Evolutionary conservation across 768 basidiomycete species (phyloP).

Genomic region (Lyophyllum decastes): DNA sequence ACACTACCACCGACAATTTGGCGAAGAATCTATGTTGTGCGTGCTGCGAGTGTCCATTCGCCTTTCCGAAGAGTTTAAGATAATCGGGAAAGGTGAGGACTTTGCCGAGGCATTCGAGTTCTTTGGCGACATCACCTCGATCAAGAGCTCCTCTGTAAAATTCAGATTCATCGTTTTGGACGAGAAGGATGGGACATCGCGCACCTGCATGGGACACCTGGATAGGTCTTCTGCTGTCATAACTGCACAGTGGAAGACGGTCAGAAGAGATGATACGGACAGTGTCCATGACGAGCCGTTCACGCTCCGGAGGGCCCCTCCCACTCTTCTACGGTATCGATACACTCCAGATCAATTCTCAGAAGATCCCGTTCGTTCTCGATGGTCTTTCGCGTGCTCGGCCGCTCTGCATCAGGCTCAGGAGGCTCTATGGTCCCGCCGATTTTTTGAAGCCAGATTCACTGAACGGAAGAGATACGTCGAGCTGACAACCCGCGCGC

Average conservation of each 20-base stretch:
- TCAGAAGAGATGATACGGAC: conserved; percentile 3
- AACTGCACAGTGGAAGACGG: conserved; percentile 17
- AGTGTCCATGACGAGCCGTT: conserved; percentile 20
- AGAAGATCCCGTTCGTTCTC: conserved; percentile 30
- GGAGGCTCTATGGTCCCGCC: conserved; percentile 31
- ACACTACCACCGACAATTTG: conserved; percentile 25
- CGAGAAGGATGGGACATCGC: conserved; percentile 27
- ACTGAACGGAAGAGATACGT: conserved; percentile 31
- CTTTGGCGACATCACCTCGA: conserved; percentile 21
- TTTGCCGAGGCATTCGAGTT: conserved; percentile 32
- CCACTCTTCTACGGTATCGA: conserved; percentile 30
- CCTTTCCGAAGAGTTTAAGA: conserved; percentile 20
- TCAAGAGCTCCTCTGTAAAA: conserved; percentile 17
- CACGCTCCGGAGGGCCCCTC: conserved; percentile 27
- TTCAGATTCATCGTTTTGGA: conserved; percentile 28
- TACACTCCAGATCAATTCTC: conserved; percentile 26
- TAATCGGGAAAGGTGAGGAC: conserved; percentile 35
- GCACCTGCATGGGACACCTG: conserved; percentile 24
- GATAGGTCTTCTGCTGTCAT: conserved; percentile 18
- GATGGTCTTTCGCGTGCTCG: conserved; percentile 35
- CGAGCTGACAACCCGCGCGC: conserved; percentile 27
- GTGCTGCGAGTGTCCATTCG: conserved; percentile 30
- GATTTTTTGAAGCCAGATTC: conserved; percentile 31
- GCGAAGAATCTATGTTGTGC: conserved; percentile 23
- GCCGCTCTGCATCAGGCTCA: conserved; percentile 31